Evolutionary conservation across 306 rosid genomes (phyloP).

Genomic region (Hippophae gyantsensis): DNA sequence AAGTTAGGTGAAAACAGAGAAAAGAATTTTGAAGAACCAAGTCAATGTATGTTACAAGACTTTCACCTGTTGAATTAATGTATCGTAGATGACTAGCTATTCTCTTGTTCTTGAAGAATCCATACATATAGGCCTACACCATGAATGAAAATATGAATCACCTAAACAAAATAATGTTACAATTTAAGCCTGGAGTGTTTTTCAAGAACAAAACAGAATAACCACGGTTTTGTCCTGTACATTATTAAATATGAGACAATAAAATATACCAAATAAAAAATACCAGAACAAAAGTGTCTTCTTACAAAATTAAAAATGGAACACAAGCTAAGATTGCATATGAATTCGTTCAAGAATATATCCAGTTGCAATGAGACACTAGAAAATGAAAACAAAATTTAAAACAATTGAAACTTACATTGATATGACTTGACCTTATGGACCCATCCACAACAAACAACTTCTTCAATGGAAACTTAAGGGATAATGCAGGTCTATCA

Average conservation of each 20-base stretch:
- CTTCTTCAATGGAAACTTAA: conserved; percentile 84
- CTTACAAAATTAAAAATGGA: not conserved
- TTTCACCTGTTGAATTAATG: conserved; percentile 87
- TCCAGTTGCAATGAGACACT: no score
- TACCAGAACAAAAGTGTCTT: no score
- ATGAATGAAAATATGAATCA: conserved; percentile 13
- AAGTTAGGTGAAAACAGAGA: no score
- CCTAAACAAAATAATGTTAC: not conserved
- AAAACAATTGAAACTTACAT: conserved; percentile 50
- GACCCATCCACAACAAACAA: conserved; percentile 94
- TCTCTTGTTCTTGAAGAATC: conserved; percentile 94
- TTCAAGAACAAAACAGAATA: not conserved
- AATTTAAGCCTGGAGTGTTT: not conserved
- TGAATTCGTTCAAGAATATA: not conserved
- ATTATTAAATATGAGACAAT: not conserved
- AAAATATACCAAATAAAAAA: not conserved
- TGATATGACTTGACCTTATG: conserved; percentile 97
- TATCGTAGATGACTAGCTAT: conserved; percentile 96
- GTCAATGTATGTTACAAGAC: conserved; percentile 4
- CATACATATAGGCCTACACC: conserved; percentile 97
- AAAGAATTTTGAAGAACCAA: not conserved
- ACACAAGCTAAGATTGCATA: not conserved
- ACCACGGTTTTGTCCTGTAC: not conserved
- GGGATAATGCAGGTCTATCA: conserved; percentile 82
- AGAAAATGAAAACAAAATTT: not conserved